These are phyloP conservation scores for Aphanomyces astaci DNA, from an alignment of 352 stramenopile genomes.

Conservation along the genomic window DNA sequence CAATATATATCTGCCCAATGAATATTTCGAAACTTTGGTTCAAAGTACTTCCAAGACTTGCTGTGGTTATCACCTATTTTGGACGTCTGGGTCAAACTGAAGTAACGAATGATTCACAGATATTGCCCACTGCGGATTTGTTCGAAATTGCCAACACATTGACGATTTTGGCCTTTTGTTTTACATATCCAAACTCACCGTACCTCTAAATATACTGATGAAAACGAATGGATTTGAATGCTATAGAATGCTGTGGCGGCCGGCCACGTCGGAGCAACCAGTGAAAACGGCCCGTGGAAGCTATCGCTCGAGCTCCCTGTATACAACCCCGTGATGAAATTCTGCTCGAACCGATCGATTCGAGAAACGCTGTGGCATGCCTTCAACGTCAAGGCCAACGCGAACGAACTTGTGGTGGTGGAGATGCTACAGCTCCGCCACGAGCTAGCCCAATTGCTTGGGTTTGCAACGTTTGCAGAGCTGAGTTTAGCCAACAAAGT, in stretches of 20 bases:
- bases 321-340: constrained; percentile 95
- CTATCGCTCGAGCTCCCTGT: constrained; percentile 92
- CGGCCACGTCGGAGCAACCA: constrained; percentile 49
- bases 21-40: too few relatives aligned
- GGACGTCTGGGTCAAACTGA: too few relatives aligned
- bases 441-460: constrained; percentile 87
- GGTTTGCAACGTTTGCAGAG: constrained; percentile 90
- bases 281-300: constrained; percentile 88
- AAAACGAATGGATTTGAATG: too few relatives aligned
- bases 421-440: constrained; percentile 89
- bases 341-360: constrained; percentile 82
- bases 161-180: too few relatives aligned
- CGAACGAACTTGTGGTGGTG: constrained; percentile 92
- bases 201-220: too few relatives aligned
- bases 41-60: too few relatives aligned
- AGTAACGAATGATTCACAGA: too few relatives aligned
- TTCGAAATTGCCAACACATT: too few relatives aligned
- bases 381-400: constrained; percentile 87
- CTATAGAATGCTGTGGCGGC: constrained; percentile 26
- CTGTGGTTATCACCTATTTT: too few relatives aligned
- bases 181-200: too few relatives aligned
- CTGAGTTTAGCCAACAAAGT: constrained; percentile 93
- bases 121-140: too few relatives aligned
- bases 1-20: too few relatives aligned
- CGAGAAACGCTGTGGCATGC: constrained; percentile 91